A percentile compares a stretch with the other conserved stretches of the same genome.
Conservation (phyloP, 1,139 yeast genomes). For the Torulaspora pretoriensis region DNA sequence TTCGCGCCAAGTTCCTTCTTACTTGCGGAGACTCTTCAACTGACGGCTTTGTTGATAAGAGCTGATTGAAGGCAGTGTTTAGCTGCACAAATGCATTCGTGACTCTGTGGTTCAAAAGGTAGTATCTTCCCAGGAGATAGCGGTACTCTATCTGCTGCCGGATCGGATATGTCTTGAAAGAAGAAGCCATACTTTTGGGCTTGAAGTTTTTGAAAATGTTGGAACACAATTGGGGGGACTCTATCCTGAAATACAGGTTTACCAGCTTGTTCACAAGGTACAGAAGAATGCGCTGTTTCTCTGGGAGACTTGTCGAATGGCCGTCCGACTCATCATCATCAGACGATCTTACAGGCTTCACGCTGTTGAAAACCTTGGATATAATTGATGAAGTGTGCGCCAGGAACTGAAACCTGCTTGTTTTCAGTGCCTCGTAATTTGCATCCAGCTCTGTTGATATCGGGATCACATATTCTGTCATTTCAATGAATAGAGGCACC, state of each 20-base stretch:
- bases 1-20: constrained; percentile 24
- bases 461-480: constrained; percentile 31
- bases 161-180: constrained; percentile 29
- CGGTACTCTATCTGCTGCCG: constrained; percentile 33
- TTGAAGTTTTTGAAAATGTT: constrained; percentile 36
- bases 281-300: constrained; percentile 30
- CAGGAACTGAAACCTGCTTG: constrained; percentile 29
- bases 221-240: constrained; percentile 36
- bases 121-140: constrained; percentile 34
- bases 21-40: constrained; percentile 13
- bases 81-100: constrained; percentile 34
- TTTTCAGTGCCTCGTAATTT: constrained; percentile 20
- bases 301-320: constrained; percentile 17
- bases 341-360: constrained; percentile 25
- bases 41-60: constrained; percentile 13
- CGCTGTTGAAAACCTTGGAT: constrained; percentile 35
- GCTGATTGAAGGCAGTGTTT: constrained; percentile 24
- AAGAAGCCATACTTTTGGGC: constrained; percentile 30
- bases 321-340: constrained; percentile 10
- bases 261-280: constrained; percentile 33
- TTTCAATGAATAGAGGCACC: constrained; percentile 21
- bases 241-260: constrained; percentile 33
- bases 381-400: constrained; percentile 32
- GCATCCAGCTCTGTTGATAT: constrained; percentile 27
- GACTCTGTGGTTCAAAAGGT: constrained; percentile 30